Conservation (phyloP, 805 yeast species). For the Saturnispora sekii region DNA sequence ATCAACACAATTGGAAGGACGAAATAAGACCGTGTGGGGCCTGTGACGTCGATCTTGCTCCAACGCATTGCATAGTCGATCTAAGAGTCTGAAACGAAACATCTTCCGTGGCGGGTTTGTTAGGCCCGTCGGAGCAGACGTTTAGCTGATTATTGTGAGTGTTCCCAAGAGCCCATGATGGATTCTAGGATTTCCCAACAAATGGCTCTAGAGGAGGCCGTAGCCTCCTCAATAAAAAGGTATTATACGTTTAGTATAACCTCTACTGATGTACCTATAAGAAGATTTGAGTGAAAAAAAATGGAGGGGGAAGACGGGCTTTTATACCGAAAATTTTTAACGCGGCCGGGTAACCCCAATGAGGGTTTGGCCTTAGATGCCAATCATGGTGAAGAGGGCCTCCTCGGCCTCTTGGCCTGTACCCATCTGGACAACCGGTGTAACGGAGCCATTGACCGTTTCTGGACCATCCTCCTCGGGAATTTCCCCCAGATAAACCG, state of each 20-base stretch:
- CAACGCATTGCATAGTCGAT: slow-evolving; percentile 30
- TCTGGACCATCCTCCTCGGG: slow-evolving; percentile 7
- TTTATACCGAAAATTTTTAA: slow-evolving; percentile 8
- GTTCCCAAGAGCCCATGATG: slow-evolving; percentile 15
- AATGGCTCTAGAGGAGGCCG: slow-evolving; percentile 34
- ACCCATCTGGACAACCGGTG: slow-evolving; percentile 25
- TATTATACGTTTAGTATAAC: slow-evolving; percentile 63
- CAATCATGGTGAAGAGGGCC: slow-evolving; percentile 22
- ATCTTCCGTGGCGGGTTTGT: slow-evolving; percentile 63
- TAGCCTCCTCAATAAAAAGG: slow-evolving; percentile 11
- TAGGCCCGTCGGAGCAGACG: slow-evolving; percentile 54
- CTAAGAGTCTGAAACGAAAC: slow-evolving; percentile 77
- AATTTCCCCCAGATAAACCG: slow-evolving; percentile 19
- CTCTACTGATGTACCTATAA: slow-evolving; percentile 57
- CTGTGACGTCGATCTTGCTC: slow-evolving; percentile 25
- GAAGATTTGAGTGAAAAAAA: slow-evolving; percentile 13
- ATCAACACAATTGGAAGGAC: slow-evolving; percentile 44
- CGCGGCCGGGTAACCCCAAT: slow-evolving; percentile 6
- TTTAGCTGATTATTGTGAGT: slow-evolving; percentile 46
- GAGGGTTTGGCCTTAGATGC: slow-evolving; percentile 11
- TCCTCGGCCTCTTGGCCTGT: slow-evolving; percentile 24
- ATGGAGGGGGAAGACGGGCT: slow-evolving; percentile 1
- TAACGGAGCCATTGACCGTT: neutral
- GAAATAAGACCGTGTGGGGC: slow-evolving; percentile 10
- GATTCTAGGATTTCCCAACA: slow-evolving; percentile 24